Percentiles rank a stretch among this genome's conserved stretches.
Conservation (phyloP, 1,284 basidiomycete species). For the Pseudozyma sp. region DNA sequence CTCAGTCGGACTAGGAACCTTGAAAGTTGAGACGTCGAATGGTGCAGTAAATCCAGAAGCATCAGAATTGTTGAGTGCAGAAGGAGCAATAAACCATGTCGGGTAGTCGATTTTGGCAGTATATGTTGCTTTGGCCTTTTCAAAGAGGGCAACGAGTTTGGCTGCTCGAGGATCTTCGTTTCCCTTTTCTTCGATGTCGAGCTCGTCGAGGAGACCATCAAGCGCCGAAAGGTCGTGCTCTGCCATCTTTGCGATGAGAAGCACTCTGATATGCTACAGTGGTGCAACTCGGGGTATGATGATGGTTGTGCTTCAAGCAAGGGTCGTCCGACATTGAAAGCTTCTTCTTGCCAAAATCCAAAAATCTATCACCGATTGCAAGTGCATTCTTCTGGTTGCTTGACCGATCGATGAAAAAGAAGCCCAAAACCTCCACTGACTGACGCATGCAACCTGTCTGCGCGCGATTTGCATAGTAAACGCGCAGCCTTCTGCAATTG, state of each 20-base stretch:
- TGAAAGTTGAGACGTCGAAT: conserved; percentile 9
- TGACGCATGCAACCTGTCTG: background rate
- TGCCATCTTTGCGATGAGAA: conserved; percentile 4
- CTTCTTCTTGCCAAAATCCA: background rate
- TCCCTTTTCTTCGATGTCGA: conserved; percentile 36
- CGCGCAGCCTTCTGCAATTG: background rate
- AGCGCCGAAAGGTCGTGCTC: conserved; percentile 42
- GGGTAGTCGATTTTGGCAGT: conserved; percentile 40
- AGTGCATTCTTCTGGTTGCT: no score
- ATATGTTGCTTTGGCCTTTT: conserved; percentile 33
- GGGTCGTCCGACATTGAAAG: no score
- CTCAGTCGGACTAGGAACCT: conserved; percentile 11
- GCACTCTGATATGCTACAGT: background rate
- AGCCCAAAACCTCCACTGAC: background rate
- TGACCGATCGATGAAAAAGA: background rate
- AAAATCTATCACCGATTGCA: conserved; percentile 36
- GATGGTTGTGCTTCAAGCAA: background rate
- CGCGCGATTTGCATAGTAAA: background rate
- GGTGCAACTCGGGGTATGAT: background rate
- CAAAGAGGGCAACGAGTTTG: conserved; percentile 42
- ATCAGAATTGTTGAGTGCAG: background rate
- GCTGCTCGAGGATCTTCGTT: conserved; percentile 32
- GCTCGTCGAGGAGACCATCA: conserved; percentile 32
- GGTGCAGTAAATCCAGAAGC: background rate
- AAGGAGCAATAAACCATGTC: conserved; percentile 25